A percentile compares a stretch with the other conserved stretches of the same genome.
Conservation (phyloP, 176 grass and related monocot genomes). For the Oryza meyeriana region DNA sequence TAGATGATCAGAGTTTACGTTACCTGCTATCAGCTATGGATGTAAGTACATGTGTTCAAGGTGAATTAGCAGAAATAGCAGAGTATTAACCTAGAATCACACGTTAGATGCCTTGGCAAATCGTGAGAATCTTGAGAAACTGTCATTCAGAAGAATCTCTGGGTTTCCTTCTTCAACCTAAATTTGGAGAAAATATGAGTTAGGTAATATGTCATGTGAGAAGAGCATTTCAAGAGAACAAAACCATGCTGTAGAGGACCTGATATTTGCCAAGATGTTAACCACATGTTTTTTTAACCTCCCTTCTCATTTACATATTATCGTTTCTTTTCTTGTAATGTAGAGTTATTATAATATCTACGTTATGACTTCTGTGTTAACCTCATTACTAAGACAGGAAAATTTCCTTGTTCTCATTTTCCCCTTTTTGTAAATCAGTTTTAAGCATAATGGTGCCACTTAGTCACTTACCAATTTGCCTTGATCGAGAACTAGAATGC, state of each 20-base stretch:
- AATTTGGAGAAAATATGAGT: neutral
- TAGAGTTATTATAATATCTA: neutral
- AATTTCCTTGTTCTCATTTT: neutral
- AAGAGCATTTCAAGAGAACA: neutral
- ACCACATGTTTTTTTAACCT: neutral
- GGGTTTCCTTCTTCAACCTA: slow-evolving; percentile 94
- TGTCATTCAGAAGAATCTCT: slow-evolving; percentile 48
- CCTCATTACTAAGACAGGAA: neutral
- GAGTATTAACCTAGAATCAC: slow-evolving; percentile 37
- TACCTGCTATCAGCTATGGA: neutral
- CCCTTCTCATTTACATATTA: neutral
- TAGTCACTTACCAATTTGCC: slow-evolving; percentile 76
- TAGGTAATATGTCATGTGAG: neutral
- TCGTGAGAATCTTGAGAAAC: slow-evolving; percentile 61
- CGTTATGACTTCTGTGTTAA: neutral
- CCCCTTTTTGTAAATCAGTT: no score
- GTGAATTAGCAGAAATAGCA: neutral
- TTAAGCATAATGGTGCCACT: neutral
- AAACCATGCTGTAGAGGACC: neutral
- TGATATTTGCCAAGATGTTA: neutral
- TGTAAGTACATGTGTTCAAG: neutral
- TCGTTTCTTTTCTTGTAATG: neutral
- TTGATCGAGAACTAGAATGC: slow-evolving; percentile 79
- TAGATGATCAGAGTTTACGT: neutral
- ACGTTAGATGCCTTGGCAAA: slow-evolving; percentile 71